Conservation (phyloP, 306 rosid species). For the Vigna mungo region DNA sequence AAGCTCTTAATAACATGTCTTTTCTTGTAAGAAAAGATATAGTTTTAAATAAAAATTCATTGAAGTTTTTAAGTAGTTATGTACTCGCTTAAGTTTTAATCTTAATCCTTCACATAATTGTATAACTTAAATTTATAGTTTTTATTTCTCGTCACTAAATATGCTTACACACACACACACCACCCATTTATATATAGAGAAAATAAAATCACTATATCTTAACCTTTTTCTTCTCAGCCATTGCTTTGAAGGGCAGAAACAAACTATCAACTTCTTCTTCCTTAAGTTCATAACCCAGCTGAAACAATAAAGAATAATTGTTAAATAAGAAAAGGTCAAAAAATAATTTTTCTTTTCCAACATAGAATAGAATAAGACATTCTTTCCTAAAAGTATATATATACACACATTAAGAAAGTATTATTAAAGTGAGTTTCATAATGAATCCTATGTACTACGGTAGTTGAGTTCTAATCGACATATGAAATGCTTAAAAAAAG, state of each 20-base stretch:
- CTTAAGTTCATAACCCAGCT: conserved; percentile 82
- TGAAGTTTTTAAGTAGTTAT: no score
- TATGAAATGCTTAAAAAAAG: not conserved
- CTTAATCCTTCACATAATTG: not conserved
- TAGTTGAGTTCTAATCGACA: no score
- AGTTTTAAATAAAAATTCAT: no score
- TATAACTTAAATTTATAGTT: not conserved
- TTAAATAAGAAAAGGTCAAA: not conserved
- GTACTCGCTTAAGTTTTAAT: no score
- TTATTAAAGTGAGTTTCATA: no score
- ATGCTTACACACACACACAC: not conserved
- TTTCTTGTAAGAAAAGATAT: no score
- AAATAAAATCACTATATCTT: conserved; percentile 15
- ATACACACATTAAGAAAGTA: no score
- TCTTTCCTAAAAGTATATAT: no score
- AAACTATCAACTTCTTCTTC: conserved; percentile 59
- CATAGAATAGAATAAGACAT: no score
- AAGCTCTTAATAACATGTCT: no score
- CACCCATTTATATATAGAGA: not conserved
- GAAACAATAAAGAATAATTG: conserved; percentile 27
- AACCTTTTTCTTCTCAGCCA: conserved; percentile 89
- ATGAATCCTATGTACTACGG: no score
- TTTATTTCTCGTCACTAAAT: not conserved
- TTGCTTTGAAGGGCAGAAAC: conserved; percentile 76
- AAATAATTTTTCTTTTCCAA: no score